A percentile compares a stretch with the other conserved stretches of the same genome.
Conservation (phyloP, 2,329 filamentous ascomycete genomes). For the Xylariaceae sp. region DNA sequence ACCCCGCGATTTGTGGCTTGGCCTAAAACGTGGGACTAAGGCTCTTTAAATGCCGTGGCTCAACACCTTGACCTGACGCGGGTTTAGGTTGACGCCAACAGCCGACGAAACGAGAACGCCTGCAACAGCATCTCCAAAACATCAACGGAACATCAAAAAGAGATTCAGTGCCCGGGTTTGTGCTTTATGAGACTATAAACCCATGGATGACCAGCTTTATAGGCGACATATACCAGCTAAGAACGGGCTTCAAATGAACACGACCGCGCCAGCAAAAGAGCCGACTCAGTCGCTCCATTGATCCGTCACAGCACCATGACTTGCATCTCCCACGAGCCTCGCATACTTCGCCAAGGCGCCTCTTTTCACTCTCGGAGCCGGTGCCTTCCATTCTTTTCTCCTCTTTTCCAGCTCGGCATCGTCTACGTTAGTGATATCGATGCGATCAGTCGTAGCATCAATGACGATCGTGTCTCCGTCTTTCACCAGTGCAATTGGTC, state of each 20-base stretch:
- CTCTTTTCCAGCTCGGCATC: conserved; percentile 67
- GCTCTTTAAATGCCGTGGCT: conserved; percentile 2
- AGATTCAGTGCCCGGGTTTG: too few species aligned
- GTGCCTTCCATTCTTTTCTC: conserved; percentile 66
- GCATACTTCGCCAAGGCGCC: conserved; percentile 91
- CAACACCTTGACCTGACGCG: background rate
- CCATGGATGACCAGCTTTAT: too few species aligned
- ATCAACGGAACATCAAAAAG: too few species aligned
- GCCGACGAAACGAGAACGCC: too few species aligned
- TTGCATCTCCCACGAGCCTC: conserved; percentile 82
- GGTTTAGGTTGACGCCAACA: too few species aligned
- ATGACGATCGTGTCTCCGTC: conserved; percentile 85
- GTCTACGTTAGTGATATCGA: conserved; percentile 62
- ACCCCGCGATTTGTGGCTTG: conserved; percentile 26
- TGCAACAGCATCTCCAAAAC: background rate
- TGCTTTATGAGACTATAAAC: too few species aligned
- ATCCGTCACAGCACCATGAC: conserved; percentile 87
- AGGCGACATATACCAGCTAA: too few species aligned
- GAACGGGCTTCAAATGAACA: too few species aligned
- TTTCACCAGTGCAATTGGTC: conserved; percentile 78
- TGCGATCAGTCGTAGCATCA: conserved; percentile 76
- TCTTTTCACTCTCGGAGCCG: conserved; percentile 70
- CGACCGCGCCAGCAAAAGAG: too few species aligned
- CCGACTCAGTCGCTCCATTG: conserved; percentile 39
- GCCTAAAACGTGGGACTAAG: background rate